These are phyloP conservation scores for Amanita rubescens DNA, from an alignment of 768 basidiomycete genomes.

Conservation along the genomic window DNA sequence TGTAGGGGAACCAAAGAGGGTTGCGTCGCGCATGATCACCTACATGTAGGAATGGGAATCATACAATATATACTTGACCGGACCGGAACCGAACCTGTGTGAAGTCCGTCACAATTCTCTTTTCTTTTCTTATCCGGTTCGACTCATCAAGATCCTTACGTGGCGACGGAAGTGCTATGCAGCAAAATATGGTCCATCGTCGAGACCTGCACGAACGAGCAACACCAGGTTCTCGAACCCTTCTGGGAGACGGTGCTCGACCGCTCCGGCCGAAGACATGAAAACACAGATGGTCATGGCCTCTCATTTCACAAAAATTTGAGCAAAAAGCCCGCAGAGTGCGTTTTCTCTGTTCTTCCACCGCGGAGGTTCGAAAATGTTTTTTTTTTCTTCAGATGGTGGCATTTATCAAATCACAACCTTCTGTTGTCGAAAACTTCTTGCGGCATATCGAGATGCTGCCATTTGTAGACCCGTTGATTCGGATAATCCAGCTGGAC, in stretches of 20 bases:
- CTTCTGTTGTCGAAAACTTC: slow-evolving; percentile 73
- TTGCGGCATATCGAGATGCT: slow-evolving; percentile 84
- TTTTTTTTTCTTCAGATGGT: too few species aligned
- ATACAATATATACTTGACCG: too few species aligned
- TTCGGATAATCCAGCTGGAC: slow-evolving; percentile 85
- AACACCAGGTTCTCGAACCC: slow-evolving; percentile 65
- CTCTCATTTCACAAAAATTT: too few species aligned
- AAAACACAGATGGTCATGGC: slow-evolving; percentile 80
- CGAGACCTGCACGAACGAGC: slow-evolving; percentile 70
- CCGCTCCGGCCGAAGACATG: slow-evolving; percentile 76
- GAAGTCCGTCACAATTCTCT: too few species aligned
- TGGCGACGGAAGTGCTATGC: slow-evolving; percentile 91
- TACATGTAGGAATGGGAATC: too few species aligned
- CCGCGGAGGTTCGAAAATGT: too few species aligned
- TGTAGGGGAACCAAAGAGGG: too few species aligned
- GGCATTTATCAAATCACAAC: slow-evolving; percentile 80
- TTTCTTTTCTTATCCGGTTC: slow-evolving; percentile 6
- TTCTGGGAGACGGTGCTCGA: slow-evolving; percentile 96
- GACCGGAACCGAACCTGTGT: too few species aligned
- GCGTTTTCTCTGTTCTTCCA: slow-evolving; percentile 25
- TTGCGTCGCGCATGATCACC: too few species aligned
- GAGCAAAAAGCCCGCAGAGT: slow-evolving; percentile 86
- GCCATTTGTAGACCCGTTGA: slow-evolving; percentile 84
- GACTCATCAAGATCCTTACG: slow-evolving; percentile 71
- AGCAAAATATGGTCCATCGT: too few species aligned